These are phyloP conservation scores for Rhynchosporium graminicola DNA, from an alignment of 2,329 filamentous ascomycete genomes.

Conservation along the genomic window DNA sequence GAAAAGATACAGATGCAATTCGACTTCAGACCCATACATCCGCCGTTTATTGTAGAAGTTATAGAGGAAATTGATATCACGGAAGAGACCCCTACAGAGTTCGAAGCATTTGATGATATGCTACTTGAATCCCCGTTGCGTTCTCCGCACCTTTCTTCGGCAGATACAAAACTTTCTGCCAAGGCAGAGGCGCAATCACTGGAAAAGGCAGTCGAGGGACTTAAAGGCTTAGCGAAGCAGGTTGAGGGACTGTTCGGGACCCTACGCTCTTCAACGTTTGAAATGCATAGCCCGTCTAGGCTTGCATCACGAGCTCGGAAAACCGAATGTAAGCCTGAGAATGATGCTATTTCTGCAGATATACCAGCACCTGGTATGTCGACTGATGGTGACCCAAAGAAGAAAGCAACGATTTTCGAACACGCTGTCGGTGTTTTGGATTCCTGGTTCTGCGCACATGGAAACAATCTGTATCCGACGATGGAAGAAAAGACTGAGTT, in stretches of 20 bases:
- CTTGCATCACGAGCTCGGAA: background rate
- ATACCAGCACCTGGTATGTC: background rate
- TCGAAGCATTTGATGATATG: background rate
- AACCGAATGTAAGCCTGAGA: too few relatives aligned
- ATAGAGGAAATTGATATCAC: background rate
- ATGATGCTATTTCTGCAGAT: background rate
- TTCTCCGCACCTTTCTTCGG: too few relatives aligned
- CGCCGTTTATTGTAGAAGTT: background rate
- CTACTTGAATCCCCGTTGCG: conserved; percentile 6
- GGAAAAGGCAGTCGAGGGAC: conserved; percentile 1
- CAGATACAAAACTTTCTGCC: background rate
- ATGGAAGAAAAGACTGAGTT: conserved; percentile 16
- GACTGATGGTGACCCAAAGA: background rate
- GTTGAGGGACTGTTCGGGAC: background rate
- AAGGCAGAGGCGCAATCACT: background rate
- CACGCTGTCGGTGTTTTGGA: conserved; percentile 12
- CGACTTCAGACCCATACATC: conserved; percentile 20
- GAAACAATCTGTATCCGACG: conserved; percentile 11
- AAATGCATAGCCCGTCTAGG: background rate
- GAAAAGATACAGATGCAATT: conserved; percentile 31
- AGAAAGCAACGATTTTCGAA: conserved; percentile 6
- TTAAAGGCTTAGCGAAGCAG: background rate
- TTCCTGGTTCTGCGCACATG: conserved; percentile 8
- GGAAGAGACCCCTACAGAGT: background rate
- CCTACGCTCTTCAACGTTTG: background rate